Base-by-base conservation (phyloP, 495 filamentous ascomycete genomes). In the Aspergillus sparsus region DNA sequence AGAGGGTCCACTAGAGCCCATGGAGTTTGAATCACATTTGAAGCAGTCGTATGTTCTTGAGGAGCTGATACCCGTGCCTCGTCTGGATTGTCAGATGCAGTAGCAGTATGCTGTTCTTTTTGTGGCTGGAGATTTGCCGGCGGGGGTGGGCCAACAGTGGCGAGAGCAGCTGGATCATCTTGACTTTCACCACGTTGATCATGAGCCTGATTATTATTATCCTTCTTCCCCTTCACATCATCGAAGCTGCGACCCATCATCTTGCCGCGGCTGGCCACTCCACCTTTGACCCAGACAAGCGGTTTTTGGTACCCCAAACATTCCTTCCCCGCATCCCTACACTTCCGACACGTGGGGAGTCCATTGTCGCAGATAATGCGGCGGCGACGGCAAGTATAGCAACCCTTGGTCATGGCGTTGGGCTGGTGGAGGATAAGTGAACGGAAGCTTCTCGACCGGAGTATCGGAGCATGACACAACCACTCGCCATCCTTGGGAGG, bases 281-380 rank as follows among this genome's bases (percentile, higher is more conserved):
- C 77, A 57, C 77, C 77, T 53, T 80, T 80, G n/a, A 80, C 77
- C 77, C 77, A 80, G 10, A 80, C 74, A 54, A 80, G 65, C 18
- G 77, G 77, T 60, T 80, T 80, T 70, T 86, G 82, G 67, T 88
- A 88, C 44, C 85, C 85, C 52, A 80, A 71, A 65, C 85, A 88
- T 68, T 83, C 77, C 58, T 86, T 81, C 55, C 82, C 81, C 69
- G 82, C 82, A 77, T 86, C 82, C 49, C 78, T 77, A 69, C 85
- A 88, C 60, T 86, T 87, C 59, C 80, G 79, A 66, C 85, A 88
- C 53, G 80, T 80, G 6, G 85, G 85, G 31, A 80, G 81, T 47
- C 80, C 79, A 75, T 87, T 88, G 64, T 85, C 83, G 73, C 84
- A 87, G 47, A 77, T 75, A 34, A 80, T 78, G 70, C 77, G 77